These are phyloP conservation scores for Thecaphora thlaspeos DNA, from an alignment of 1,284 basidiomycete species.

Conservation along the genomic window DNA sequence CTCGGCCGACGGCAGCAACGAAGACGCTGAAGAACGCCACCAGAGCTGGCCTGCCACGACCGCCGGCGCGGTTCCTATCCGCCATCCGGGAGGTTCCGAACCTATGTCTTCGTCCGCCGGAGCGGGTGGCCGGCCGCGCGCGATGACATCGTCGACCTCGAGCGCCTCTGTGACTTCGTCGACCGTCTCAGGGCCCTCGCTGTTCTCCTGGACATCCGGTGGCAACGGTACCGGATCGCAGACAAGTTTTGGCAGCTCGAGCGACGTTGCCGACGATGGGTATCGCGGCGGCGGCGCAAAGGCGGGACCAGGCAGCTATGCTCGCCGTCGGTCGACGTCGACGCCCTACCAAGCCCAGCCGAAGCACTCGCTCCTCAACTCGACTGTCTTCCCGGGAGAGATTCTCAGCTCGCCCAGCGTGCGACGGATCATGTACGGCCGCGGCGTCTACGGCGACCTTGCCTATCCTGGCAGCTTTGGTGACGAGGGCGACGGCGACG, in stretches of 20 bases:
- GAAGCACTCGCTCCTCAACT: constrained; percentile 40
- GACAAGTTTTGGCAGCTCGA: constrained; percentile 29
- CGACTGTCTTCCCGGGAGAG: constrained; percentile 42
- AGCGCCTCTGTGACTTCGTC: constrained; percentile 36
- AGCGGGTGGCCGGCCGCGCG: background rate
- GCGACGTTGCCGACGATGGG: constrained; percentile 20
- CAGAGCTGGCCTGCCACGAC: constrained; percentile 1
- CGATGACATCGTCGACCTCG: constrained; percentile 21
- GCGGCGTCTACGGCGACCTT: constrained; percentile 14
- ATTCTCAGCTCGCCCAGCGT: constrained; percentile 32
- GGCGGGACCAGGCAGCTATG: no score
- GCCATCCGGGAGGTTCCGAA: no score
- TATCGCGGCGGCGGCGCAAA: background rate
- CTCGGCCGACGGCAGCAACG: constrained; percentile 1
- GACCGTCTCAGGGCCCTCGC: constrained; percentile 26
- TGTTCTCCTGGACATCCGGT: constrained; percentile 31
- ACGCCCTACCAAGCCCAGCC: constrained; percentile 32
- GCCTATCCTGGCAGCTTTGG: constrained; percentile 12
- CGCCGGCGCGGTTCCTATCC: background rate
- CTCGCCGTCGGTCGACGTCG: no score
- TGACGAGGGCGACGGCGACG: constrained; percentile 8
- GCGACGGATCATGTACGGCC: constrained; percentile 19
- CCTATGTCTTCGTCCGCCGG: background rate
- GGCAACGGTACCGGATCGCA: constrained; percentile 23
- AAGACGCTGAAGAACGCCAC: background rate